phyloP scores from a whole-genome alignment of 352 stramenopile genomes.

The Globisporangium viniferum region DNA sequence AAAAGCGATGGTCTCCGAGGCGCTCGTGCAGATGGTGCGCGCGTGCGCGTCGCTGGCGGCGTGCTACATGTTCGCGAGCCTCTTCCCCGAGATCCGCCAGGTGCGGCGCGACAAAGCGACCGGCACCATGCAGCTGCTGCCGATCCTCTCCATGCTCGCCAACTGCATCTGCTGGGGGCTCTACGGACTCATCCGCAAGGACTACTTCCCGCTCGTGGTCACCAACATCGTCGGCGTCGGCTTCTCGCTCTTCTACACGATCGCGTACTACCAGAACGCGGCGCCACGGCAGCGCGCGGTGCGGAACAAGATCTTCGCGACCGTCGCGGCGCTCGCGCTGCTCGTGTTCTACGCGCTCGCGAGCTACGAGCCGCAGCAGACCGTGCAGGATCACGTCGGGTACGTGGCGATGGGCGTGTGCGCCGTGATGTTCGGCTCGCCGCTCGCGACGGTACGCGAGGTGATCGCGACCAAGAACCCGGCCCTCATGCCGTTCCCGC shows the following conservation, averaged over 20 bases:
- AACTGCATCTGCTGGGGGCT: constrained; percentile 58
- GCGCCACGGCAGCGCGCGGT: constrained; percentile 9
- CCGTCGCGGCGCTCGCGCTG: constrained; percentile 21
- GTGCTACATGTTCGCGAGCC: constrained; percentile 44
- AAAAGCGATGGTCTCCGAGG: constrained; percentile 21
- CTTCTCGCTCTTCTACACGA: constrained; percentile 42
- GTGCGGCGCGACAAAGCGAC: constrained; percentile 28
- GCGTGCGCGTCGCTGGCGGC: constrained; percentile 40
- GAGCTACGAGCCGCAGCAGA: constrained; percentile 17
- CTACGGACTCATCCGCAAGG: constrained; percentile 44
- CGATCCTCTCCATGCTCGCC: constrained; percentile 57
- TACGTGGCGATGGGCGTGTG: constrained; percentile 52
- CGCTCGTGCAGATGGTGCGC: constrained; percentile 31
- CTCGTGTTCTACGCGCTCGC: constrained; percentile 39
- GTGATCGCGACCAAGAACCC: constrained; percentile 49
- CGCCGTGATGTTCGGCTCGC: constrained; percentile 62
- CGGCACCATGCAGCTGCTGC: constrained; percentile 22
- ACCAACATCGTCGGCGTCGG: constrained; percentile 48
- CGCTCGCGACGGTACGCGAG: constrained; percentile 42
- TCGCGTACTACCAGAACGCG: constrained; percentile 37
- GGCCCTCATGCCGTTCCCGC: constrained; percentile 35
- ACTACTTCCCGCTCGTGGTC: constrained; percentile 51
- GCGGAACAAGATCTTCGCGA: constrained; percentile 26
- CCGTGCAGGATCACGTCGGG: constrained; percentile 42
- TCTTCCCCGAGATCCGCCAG: constrained; percentile 33